Percentiles rank a stretch among this genome's conserved stretches.
Evolutionary conservation across 2,329 filamentous ascomycete genomes (phyloP).

Genomic region (Neurospora sp.): DNA sequence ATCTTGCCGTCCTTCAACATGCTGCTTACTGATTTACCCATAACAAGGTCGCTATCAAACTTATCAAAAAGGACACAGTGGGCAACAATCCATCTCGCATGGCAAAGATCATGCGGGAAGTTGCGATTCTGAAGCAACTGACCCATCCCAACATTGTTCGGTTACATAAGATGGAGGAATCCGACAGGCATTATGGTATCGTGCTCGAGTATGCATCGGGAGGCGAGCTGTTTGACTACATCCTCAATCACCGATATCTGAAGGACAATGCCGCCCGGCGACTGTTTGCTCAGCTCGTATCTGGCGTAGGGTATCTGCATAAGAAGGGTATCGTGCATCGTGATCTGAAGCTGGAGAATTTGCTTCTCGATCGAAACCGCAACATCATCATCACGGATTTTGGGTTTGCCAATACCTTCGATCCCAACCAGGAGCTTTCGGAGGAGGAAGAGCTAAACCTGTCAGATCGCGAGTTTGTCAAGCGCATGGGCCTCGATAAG

Average conservation of each 20-base stretch:
- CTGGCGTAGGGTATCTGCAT: conserved; percentile 92
- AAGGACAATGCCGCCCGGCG: conserved; percentile 87
- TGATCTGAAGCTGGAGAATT: conserved; percentile 91
- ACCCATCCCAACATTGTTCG: conserved; percentile 94
- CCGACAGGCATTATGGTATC: conserved; percentile 92
- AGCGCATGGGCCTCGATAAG: conserved; percentile 75
- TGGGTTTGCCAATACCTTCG: conserved; percentile 96
- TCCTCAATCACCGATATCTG: conserved; percentile 89
- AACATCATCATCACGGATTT: conserved; percentile 99
- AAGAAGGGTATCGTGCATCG: conserved; percentile 98
- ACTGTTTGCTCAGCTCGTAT: conserved; percentile 90
- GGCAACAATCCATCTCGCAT: conserved; percentile 81
- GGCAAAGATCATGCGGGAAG: conserved; percentile 96
- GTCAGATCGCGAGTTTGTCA: conserved; percentile 79
- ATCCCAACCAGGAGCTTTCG: conserved; percentile 74
- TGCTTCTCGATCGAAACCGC: conserved; percentile 87
- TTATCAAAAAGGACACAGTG: conserved; percentile 85
- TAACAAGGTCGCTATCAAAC: conserved; percentile 85
- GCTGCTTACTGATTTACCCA: neutral
- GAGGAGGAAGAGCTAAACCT: conserved; percentile 87
- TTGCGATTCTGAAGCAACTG: conserved; percentile 78
- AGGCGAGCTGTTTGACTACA: conserved; percentile 96
- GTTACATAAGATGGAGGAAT: conserved; percentile 97
- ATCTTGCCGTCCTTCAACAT: neutral
- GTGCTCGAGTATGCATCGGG: conserved; percentile 97